A percentile compares a stretch with the other conserved stretches of the same genome.
These are phyloP conservation scores for Onygena corvina DNA, from an alignment of 2,329 filamentous ascomycete genomes.

Conservation along the genomic window DNA sequence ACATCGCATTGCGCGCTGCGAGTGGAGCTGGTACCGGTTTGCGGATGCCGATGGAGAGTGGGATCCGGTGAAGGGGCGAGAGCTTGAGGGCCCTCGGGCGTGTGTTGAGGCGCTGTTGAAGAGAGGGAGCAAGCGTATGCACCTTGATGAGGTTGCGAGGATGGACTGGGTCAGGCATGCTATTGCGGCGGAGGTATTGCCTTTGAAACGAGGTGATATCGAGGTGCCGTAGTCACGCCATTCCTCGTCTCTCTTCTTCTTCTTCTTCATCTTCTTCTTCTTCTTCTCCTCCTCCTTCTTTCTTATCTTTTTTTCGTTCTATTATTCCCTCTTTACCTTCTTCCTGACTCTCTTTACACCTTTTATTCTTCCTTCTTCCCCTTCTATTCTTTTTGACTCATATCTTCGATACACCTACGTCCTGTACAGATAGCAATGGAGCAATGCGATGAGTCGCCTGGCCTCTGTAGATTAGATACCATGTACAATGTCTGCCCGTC, in stretches of 20 bases:
- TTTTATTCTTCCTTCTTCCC: background rate
- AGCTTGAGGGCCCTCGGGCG: constrained; percentile 61
- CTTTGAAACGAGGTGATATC: constrained; percentile 42
- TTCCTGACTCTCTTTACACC: background rate
- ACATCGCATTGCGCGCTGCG: constrained; percentile 87
- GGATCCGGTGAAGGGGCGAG: constrained; percentile 54
- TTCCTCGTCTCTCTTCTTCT: background rate
- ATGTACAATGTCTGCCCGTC: background rate
- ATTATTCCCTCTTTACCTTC: background rate
- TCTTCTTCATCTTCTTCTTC: background rate
- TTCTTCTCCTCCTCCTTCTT: background rate
- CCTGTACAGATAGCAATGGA: constrained; percentile 3
- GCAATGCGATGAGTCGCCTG: constrained; percentile 5
- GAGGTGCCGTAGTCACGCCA: constrained; percentile 31
- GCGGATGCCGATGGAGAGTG: constrained; percentile 77
- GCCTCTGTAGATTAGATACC: background rate
- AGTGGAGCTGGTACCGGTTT: constrained; percentile 89
- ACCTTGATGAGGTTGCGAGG: constrained; percentile 58
- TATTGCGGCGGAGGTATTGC: constrained; percentile 51
- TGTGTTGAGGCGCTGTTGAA: constrained; percentile 77
- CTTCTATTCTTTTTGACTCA: background rate
- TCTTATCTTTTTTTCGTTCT: background rate
- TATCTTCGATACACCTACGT: background rate
- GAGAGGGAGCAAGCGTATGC: constrained; percentile 66
- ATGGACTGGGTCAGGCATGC: constrained; percentile 66